Conservation (phyloP, 768 basidiomycete genomes). For the Russula earlei region DNA sequence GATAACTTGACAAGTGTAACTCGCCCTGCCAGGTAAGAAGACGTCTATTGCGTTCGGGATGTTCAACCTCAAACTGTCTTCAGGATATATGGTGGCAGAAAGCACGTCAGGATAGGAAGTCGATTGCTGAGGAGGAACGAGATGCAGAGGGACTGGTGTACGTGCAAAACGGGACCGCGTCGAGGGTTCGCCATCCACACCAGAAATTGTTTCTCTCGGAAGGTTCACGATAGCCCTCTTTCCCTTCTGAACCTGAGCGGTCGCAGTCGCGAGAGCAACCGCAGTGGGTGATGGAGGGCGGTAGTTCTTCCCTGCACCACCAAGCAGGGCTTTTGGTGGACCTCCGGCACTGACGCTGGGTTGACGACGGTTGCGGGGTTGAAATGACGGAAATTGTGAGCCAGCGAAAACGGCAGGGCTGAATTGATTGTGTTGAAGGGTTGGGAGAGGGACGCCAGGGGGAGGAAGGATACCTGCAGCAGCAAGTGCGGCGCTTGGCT, state of each 20-base stretch:
- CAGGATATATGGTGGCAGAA: conserved; percentile 50
- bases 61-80: conserved; percentile 47
- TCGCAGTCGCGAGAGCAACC: conserved; percentile 21
- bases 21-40: conserved; percentile 73
- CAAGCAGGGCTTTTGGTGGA: conserved; percentile 79
- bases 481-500: conserved; percentile 56
- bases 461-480: conserved; percentile 51
- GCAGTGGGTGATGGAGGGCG: conserved; percentile 50
- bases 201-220: conserved; percentile 52
- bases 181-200: conserved; percentile 31
- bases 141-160: conserved; percentile 37
- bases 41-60: conserved; percentile 69
- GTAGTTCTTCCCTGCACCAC: conserved; percentile 69
- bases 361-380: conserved; percentile 55
- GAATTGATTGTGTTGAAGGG: conserved; percentile 49
- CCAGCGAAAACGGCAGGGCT: conserved; percentile 39
- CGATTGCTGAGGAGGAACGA: conserved; percentile 25
- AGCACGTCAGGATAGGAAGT: conserved; percentile 28
- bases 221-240: conserved; percentile 67
- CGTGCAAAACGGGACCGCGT: conserved; percentile 52
- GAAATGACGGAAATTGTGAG: conserved; percentile 28
- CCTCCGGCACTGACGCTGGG: conserved; percentile 66
- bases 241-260: conserved; percentile 30
- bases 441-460: conserved; percentile 47
- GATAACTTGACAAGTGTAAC: conserved; percentile 16